phyloP scores from a whole-genome alignment of 345 rosid species.

The Populus alba region DNA sequence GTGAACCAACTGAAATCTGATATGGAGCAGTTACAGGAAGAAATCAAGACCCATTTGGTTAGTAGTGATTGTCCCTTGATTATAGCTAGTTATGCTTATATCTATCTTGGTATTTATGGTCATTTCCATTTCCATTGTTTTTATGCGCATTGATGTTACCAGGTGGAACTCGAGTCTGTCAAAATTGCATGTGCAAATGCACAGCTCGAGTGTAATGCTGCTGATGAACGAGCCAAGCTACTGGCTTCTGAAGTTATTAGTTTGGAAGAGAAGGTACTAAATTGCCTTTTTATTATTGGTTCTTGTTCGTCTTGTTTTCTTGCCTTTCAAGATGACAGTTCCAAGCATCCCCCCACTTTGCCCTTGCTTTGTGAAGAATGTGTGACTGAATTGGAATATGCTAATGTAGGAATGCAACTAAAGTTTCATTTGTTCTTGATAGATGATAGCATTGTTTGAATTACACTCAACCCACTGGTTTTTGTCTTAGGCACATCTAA shows the following conservation, averaged over 20 bases:
- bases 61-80: conserved; percentile 21
- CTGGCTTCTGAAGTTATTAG: conserved; percentile 96
- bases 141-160: conserved; percentile 23
- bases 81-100: not conserved
- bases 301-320: not conserved
- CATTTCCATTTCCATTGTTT: conserved; percentile 13
- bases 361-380: not conserved
- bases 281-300: not conserved
- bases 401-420: not conserved
- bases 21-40: conserved; percentile 76
- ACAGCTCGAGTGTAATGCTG: conserved; percentile 79
- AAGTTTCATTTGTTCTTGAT: not conserved
- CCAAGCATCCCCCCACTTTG: not conserved
- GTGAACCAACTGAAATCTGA: conserved; percentile 92
- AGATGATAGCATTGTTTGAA: not conserved
- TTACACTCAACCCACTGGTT: not conserved
- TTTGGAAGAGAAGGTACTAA: conserved; percentile 93
- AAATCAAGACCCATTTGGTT: conserved; percentile 79
- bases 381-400: not conserved
- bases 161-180: conserved; percentile 85
- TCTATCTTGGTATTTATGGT: not conserved
- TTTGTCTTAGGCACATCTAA: not conserved
- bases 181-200: conserved; percentile 69
- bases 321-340: not conserved
- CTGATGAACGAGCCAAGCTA: conserved; percentile 88